A percentile compares a stretch with the other conserved stretches of the same genome.
Evolutionary conservation across 495 filamentous ascomycete species (phyloP).

Genomic region (Lophiostoma macrostomum): DNA sequence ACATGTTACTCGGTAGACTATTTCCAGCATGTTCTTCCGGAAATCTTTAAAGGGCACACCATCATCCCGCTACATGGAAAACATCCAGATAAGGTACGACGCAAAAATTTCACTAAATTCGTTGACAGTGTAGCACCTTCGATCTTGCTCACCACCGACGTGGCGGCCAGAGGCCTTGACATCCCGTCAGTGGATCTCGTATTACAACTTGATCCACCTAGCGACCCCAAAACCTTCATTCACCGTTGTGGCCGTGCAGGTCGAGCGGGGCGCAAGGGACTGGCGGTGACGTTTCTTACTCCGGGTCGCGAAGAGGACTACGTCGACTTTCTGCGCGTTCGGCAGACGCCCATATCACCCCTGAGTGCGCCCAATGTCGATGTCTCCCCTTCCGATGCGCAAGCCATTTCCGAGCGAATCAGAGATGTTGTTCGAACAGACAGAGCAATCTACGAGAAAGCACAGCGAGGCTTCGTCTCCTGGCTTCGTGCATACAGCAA

Average conservation of each 20-base stretch:
- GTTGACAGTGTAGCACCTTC: slow-evolving; percentile 61
- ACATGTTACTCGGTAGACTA: slow-evolving; percentile 97
- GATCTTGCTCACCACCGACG: slow-evolving; percentile 83
- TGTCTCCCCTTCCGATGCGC: slow-evolving; percentile 57
- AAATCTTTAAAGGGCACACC: slow-evolving; percentile 59
- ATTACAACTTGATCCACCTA: slow-evolving; percentile 86
- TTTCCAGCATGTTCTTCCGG: slow-evolving; percentile 70
- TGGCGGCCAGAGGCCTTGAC: slow-evolving; percentile 83
- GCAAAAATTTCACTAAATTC: slow-evolving; percentile 80
- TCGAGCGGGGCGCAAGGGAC: slow-evolving; percentile 78
- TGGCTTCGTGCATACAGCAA: slow-evolving; percentile 90
- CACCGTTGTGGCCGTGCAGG: slow-evolving; percentile 93
- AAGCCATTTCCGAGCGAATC: slow-evolving; percentile 51
- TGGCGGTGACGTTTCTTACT: slow-evolving; percentile 80
- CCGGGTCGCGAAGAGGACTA: slow-evolving; percentile 86
- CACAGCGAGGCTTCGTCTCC: slow-evolving; percentile 84
- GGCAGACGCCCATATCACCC: slow-evolving; percentile 78
- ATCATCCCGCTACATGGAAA: slow-evolving; percentile 88
- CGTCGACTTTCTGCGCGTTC: slow-evolving; percentile 77
- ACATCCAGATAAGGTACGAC: slow-evolving; percentile 70
- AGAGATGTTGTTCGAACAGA: slow-evolving; percentile 64
- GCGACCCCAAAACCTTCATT: slow-evolving; percentile 90
- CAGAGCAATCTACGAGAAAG: slow-evolving; percentile 82
- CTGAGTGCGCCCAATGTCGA: slow-evolving; percentile 50
- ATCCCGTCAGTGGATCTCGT: slow-evolving; percentile 95